Conservation (phyloP, 1,139 yeast genomes). For the Kodamaea ohmeri region DNA sequence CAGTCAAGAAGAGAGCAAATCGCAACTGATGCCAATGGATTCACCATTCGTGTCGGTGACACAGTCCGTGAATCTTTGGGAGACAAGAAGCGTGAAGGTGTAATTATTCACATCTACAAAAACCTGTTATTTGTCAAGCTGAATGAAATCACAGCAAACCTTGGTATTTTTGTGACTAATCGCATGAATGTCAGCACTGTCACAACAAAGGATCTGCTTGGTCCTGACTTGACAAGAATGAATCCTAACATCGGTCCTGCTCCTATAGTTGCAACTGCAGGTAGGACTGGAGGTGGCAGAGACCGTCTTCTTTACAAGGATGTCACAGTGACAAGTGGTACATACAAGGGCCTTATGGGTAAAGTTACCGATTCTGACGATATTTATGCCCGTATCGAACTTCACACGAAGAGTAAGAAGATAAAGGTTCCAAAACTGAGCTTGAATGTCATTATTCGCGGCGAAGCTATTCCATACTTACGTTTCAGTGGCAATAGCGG, state of each 20-base stretch:
- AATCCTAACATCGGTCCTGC: conserved; percentile 68
- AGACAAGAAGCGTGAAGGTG: conserved; percentile 73
- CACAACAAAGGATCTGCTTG: conserved; percentile 76
- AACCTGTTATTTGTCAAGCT: conserved; percentile 76
- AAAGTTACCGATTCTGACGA: conserved; percentile 93
- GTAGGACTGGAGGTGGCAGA: conserved; percentile 64
- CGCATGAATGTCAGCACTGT: conserved; percentile 77
- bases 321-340: conserved; percentile 84
- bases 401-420: conserved; percentile 88
- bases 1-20: conserved; percentile 67
- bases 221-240: conserved; percentile 76
- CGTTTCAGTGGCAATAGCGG: conserved; percentile 55
- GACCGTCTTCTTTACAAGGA: conserved; percentile 80
- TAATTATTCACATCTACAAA: conserved; percentile 80
- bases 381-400: conserved; percentile 83
- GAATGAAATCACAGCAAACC: conserved; percentile 74
- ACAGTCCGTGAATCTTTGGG: conserved; percentile 81
- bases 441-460: conserved; percentile 65
- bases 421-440: conserved; percentile 80
- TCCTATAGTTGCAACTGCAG: conserved; percentile 58
- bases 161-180: conserved; percentile 85
- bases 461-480: conserved; percentile 72
- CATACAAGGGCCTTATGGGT: conserved; percentile 93
- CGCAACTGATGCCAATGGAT: conserved; percentile 84
- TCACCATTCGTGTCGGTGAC: conserved; percentile 84